Evolutionary conservation across 352 stramenopile genomes (phyloP), one percentile per base, ranked within the genome.

Genomic region (Phytopythium kandeliae): DNA sequence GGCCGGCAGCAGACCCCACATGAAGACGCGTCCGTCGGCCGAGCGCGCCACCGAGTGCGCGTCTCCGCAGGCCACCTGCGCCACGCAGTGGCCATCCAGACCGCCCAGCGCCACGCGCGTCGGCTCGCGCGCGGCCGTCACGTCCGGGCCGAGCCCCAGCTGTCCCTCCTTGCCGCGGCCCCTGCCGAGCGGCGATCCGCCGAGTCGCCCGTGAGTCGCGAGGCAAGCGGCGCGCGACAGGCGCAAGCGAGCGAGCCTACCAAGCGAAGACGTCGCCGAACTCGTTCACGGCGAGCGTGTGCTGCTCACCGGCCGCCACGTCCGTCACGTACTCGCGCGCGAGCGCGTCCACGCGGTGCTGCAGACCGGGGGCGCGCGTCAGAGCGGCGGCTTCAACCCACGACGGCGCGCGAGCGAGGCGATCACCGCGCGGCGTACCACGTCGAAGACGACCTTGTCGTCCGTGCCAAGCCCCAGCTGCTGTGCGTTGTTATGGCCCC

Each of bases 221-320:
- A n/a, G n/a, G n/a, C n/a, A n/a, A n/a, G n/a, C n/a, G n/a, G n/a
- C n/a, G n/a, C n/a, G n/a, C n/a, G n/a, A n/a, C n/a, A n/a, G n/a
- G n/a, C n/a, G n/a, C n/a, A n/a, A n/a, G n/a, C n/a, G n/a, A n/a
- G n/a, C n/a, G n/a, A n/a, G n/a, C 51, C 12, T 58, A 82, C 80
- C 81, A 92, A 9, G 81, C 69, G 48, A 89, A 89, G 12, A 92
- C 77, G 9, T 90, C 78, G 44, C 81, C 81, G 46, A 90, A 92
- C 46, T 92, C 78, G 37, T 85, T 92, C 10, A 90, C 71, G 2
- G 74, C 78, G 10, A 92, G 67, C 16, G 74, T 86, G 63, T 92
- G 81, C 46, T 84, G 69, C 48, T 82, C 81, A 19, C 81, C 81
- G 1, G 76, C 81, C 2, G 78, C 86, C 52, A 88, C 88, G 44